Base-by-base conservation (phyloP, 2,329 filamentous ascomycete genomes). In the Colletotrichum magnum region DNA sequence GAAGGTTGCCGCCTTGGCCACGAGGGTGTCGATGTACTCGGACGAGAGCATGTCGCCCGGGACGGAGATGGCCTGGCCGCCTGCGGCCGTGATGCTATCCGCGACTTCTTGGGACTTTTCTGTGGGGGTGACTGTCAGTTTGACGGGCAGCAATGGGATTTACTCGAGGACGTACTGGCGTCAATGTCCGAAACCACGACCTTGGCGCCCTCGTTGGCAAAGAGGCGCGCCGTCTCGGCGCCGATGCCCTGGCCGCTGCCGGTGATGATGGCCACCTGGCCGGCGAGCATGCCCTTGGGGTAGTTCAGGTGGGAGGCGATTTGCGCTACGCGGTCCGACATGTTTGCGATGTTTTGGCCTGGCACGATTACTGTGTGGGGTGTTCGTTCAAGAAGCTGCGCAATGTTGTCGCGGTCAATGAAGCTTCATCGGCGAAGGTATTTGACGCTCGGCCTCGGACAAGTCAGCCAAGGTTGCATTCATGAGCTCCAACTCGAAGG, bases 201-300 rank as follows among this genome's bases (percentile, higher is more conserved):
- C 78, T 92, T 94, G 16, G 94, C 94, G 26, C 94, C 94, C 80
- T 97, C 94, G 69, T 94, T 95, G 13, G 93, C 94, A 76, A 97
- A 97, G 3, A 97, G 82, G 10, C 90, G 87, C 7, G 94, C 94
- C 39, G 92, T 87, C 82, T 97, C 94, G 32, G 94, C 94, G 26
- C 94, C 94, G 78, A 97, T 97, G 69, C 94, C 94, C 79, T 97
- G 94, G 9, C 93, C 94, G 18, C 91, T 90, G 52, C 94, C 94
- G 2, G 94, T 97, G 78, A 97, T 92, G 79, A 97, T 97, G 76
- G 94, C 94, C 16, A 92, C 89, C 79, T 97, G 94, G 60, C 92
- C 92, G 36, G 88, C 88, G 63, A 97, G 88, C 79, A 97, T 85
- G 68, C 94, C 94, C 77, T 89, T 87, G 45, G 94, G 93, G 82